Base-by-base conservation (phyloP, 495 filamentous ascomycete genomes). In the Hypoxylon crocopeplum region DNA sequence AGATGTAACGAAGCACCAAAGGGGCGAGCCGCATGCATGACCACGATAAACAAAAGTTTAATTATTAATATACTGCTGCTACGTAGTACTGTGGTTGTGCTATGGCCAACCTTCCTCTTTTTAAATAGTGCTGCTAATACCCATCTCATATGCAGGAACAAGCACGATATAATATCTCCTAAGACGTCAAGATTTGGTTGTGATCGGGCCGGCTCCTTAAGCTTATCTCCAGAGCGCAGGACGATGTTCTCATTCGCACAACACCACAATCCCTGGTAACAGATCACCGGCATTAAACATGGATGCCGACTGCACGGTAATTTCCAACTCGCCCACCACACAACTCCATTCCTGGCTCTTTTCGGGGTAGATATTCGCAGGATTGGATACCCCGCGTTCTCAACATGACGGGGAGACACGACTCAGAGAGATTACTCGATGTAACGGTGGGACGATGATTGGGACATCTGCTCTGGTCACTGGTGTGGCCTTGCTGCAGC, bases 391-490 rank as follows among this genome's bases (percentile, higher is more conserved):
- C 54, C 49, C 60, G 54, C 60, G 60, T 40, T 48, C 25, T 54
- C 40, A 48, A 29, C 13, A 38, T 38, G 45, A 30, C 10, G 21
- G 17, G 39, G 38, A 52, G 27, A 46, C 56, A 50, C 40, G 33
- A 22, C 21, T 15, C 21, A 29, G 15, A 34, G 50, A 65, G 16
- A 64, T 65, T 56, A 33, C 50, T 44, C 15, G 29, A 65, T 65
- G 62, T 61, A 65, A 65, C 62, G 46, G 62, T 60, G 56, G 56
- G 62, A 50, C 47, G 46, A 55, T 17, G 36, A 53, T 41, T 38
- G 16, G 53, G 40, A 54, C 37, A 39, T 25, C 54, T 64, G 54
- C 48, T 58, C 33, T 48, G 42, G 48, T 63, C 48, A 63, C 59
- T 49, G 16, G 39, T 45, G 32, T 44, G 46, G 56, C 45, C 38